A percentile compares a stretch with the other conserved stretches of the same genome.
Conservation (phyloP, 352 stramenopile genomes). For the Phytophthora litchii region DNA sequence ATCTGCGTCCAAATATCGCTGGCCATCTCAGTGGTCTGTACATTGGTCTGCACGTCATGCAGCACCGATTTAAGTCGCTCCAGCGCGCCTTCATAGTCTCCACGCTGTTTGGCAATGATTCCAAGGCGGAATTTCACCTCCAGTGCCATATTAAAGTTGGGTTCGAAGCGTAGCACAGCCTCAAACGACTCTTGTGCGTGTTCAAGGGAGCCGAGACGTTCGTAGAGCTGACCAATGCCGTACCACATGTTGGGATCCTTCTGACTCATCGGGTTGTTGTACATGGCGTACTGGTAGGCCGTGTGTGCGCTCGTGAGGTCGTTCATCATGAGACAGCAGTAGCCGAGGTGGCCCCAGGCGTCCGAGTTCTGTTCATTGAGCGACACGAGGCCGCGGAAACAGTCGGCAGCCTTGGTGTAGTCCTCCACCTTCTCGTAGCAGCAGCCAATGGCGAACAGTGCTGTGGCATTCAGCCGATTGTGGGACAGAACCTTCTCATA, state of each 20-base stretch:
- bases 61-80: slow-evolving; percentile 85
- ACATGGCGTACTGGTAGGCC: slow-evolving; percentile 90
- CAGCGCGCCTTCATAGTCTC: slow-evolving; percentile 81
- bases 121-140: slow-evolving; percentile 88
- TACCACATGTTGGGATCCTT: slow-evolving; percentile 91
- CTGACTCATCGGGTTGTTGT: slow-evolving; percentile 89
- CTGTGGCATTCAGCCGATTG: slow-evolving; percentile 85
- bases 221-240: slow-evolving; percentile 87
- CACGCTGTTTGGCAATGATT: slow-evolving; percentile 86
- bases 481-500: slow-evolving; percentile 90
- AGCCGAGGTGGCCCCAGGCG: slow-evolving; percentile 83
- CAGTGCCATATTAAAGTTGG: slow-evolving; percentile 88
- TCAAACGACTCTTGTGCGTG: slow-evolving; percentile 89
- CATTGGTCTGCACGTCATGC: slow-evolving; percentile 79
- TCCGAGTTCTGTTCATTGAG: slow-evolving; percentile 88
- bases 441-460: slow-evolving; percentile 84
- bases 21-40: slow-evolving; percentile 85
- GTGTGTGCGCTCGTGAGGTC: slow-evolving; percentile 87
- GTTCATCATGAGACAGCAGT: slow-evolving; percentile 92
- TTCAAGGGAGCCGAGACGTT: slow-evolving; percentile 81
- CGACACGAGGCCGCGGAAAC: slow-evolving; percentile 83
- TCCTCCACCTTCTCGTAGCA: slow-evolving; percentile 89
- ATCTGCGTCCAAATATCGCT: slow-evolving; percentile 90
- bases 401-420: slow-evolving; percentile 88
- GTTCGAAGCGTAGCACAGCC: slow-evolving; percentile 83